Base-by-base conservation (phyloP, 495 filamentous ascomycete species). In the Immersiella caudata region DNA sequence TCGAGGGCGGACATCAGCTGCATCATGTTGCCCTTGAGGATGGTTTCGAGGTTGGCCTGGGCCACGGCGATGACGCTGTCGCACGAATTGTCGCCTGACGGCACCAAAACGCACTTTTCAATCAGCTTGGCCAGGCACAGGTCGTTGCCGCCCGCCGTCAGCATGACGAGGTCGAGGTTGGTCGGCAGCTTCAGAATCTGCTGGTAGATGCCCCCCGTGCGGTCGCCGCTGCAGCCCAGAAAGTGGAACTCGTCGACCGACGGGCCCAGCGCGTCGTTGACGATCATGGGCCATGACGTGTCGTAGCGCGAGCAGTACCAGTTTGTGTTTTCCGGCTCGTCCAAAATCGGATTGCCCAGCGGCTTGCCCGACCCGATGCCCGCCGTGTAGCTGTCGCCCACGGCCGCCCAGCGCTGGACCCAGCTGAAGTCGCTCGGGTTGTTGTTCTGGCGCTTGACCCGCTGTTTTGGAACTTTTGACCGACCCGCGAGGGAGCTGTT, bases 101-200 rank as follows among this genome's bases (percentile, higher is more conserved):
- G 35, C 35, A 60, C 6, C 67, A 78, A 65, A n/a, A 78, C 60
- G 69, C 76, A 78, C 6, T 57, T 49, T 20, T 62, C 64, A 49
- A 78, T 73, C 12, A 78, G 70, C 21, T 49, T 59, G 1, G 65
- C 21, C 73, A 63, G 40, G 40, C 76, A 79, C 2, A 79, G 68
- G 52, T 79, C 76, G 54, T 79, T 79, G 27, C 75, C 76, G 25
- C 75, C 75, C 0, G 72, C 76, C 1, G 74, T 76, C 68, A 79
- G 51, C 6, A 77, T 68, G 36, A 75, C 76, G 22, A 79, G 29
- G 55, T 79, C 74, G 27, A 73, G 49, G 6, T 65, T 50, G 6
- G 29, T 27, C 0, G 60, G 16, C 14, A 79, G 61, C 1, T 54
- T 35, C 12, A 64, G 24, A 21, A 61, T 52, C 68, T 79, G 76